Conservation (phyloP, 192 early-diverging fungal genomes). For the Coemansia brasiliensis region DNA sequence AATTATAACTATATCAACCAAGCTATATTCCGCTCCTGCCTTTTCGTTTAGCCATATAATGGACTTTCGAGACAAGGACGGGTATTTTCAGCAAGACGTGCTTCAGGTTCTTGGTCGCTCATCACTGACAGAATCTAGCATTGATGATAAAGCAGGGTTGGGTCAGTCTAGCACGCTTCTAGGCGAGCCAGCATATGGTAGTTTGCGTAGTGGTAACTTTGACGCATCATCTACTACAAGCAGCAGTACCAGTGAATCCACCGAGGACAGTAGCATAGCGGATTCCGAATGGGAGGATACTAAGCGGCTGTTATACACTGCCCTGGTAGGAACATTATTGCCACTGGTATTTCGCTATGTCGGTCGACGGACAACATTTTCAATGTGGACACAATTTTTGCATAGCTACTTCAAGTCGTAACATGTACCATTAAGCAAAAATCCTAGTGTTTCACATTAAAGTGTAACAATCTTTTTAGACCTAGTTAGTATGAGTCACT, state of each 20-base stretch:
- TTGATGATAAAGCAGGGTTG: neutral
- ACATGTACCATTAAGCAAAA: no score
- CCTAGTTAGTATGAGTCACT: no score
- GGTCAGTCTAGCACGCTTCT: neutral
- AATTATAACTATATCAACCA: neutral
- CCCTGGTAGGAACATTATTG: slow-evolving; percentile 40
- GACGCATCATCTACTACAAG: neutral
- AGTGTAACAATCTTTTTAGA: no score
- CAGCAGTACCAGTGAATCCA: slow-evolving; percentile 2
- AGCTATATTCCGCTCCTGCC: no score
- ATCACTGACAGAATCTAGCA: slow-evolving; percentile 4
- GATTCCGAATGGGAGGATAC: slow-evolving; percentile 52
- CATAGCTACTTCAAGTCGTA: slow-evolving; percentile 22
- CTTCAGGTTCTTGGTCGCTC: slow-evolving; percentile 43
- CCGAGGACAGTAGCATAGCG: neutral
- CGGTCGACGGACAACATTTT: slow-evolving; percentile 36
- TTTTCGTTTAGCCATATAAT: no score
- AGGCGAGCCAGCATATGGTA: slow-evolving; percentile 15
- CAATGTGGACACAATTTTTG: slow-evolving; percentile 37
- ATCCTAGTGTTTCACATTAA: no score
- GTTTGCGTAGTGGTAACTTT: slow-evolving; percentile 24
- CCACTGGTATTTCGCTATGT: slow-evolving; percentile 43
- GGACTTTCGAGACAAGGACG: slow-evolving; percentile 47
- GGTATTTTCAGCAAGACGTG: slow-evolving; percentile 50
- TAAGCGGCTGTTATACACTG: slow-evolving; percentile 38